Conservation (phyloP, 495 filamentous ascomycete genomes). For the Paragyromitra xinjiangensis region DNA sequence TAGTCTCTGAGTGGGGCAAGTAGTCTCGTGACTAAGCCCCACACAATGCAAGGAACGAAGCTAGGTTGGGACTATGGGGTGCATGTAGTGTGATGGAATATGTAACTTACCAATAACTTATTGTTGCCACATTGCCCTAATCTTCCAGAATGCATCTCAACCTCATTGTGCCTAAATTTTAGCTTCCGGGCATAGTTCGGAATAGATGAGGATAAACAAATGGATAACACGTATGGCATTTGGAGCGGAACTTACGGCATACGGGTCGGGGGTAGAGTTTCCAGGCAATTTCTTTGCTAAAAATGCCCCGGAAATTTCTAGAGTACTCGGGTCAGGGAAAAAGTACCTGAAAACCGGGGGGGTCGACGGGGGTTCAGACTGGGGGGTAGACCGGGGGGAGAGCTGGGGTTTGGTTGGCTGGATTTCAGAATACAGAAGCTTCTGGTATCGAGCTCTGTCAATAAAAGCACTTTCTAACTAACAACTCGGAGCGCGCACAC, state of each 20-base stretch:
- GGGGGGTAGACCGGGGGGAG: no score
- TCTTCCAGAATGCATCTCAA: not conserved
- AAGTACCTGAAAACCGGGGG: no score
- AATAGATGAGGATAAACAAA: not conserved
- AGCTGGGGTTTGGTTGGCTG: no score
- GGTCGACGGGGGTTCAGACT: no score
- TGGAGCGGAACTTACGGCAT: not conserved
- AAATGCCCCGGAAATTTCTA: not conserved
- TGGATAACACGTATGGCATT: not conserved
- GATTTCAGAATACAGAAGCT: no score
- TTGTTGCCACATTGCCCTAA: conserved; percentile 4
- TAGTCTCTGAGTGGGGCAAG: conserved; percentile 56
- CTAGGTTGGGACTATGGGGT: not conserved
- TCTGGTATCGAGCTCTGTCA: no score
- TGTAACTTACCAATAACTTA: conserved; percentile 7
- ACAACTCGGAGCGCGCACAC: no score
- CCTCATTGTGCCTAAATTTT: not conserved
- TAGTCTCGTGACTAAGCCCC: not conserved
- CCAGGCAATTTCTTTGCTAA: not conserved
- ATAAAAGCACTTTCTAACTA: no score
- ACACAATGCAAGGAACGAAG: not conserved
- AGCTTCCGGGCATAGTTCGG: not conserved
- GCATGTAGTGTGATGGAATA: not conserved
- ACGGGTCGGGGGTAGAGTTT: not conserved
- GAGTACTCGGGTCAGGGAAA: no score